A percentile compares a stretch with the other conserved stretches of the same genome.
Evolutionary conservation across 2,329 filamentous ascomycete genomes (phyloP).

Genomic region (Sarocladiaceae sp.): DNA sequence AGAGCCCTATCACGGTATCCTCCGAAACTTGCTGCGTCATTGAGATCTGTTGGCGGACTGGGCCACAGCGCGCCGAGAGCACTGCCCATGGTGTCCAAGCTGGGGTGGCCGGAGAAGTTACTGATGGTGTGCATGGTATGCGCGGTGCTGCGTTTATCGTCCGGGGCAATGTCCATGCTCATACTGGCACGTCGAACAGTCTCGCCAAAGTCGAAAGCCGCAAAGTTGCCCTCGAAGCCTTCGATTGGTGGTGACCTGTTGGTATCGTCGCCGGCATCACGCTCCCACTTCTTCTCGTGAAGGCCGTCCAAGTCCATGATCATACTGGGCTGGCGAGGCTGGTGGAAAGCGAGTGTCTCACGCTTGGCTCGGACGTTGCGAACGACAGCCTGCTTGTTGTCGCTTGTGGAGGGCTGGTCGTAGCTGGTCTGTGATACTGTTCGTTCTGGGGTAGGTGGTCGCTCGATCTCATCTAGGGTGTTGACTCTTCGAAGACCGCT

Average conservation of each 20-base stretch:
- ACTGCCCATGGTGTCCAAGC: conserved; percentile 5
- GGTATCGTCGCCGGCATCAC: background rate
- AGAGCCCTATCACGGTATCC: background rate
- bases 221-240: conserved; percentile 33
- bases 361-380: conserved; percentile 45
- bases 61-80: conserved; percentile 4
- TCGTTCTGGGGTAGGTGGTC: conserved; percentile 13
- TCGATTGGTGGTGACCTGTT: conserved; percentile 21
- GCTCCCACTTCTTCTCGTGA: background rate
- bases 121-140: conserved; percentile 8
- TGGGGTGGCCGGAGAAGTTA: conserved; percentile 7
- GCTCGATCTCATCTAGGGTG: conserved; percentile 10
- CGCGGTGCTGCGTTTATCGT: conserved; percentile 4
- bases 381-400: conserved; percentile 32
- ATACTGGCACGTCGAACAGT: conserved; percentile 4
- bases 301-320: conserved; percentile 41
- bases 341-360: conserved; percentile 44
- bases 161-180: background rate
- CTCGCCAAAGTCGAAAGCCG: conserved; percentile 34
- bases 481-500: conserved; percentile 23
- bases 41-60: background rate
- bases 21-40: background rate
- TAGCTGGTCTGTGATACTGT: conserved; percentile 36
- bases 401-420: conserved; percentile 30
- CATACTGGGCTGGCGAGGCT: conserved; percentile 42